These are phyloP conservation scores for Macaranga tanarius DNA, from an alignment of 441 rosid species.

Conservation along the genomic window DNA sequence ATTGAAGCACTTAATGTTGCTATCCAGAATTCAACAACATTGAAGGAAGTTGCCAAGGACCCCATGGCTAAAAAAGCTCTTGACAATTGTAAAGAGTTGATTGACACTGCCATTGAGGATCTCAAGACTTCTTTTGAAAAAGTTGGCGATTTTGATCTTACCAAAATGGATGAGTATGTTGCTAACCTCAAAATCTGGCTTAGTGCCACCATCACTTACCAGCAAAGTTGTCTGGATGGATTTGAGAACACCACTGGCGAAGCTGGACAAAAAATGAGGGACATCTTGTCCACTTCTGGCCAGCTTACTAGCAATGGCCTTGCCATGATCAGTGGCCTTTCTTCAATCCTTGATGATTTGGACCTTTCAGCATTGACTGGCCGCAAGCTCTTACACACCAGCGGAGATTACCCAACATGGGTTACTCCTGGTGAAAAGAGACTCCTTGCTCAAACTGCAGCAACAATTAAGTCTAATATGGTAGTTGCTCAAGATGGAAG, in stretches of 20 bases:
- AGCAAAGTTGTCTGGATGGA: conserved; percentile 68
- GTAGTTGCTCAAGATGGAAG: conserved; percentile 72
- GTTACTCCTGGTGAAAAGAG: conserved; percentile 31
- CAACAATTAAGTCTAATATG: conserved; percentile 40
- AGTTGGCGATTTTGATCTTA: conserved; percentile 39
- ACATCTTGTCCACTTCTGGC: conserved; percentile 38
- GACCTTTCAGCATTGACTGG: conserved; percentile 28
- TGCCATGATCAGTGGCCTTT: conserved; percentile 55
- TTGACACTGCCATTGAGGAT: conserved; percentile 63
- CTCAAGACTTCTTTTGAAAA: conserved; percentile 44
- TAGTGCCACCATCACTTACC: conserved; percentile 69
- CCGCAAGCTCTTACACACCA: conserved; percentile 24
- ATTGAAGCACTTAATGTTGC: conserved; percentile 41
- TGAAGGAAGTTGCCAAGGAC: conserved; percentile 46
- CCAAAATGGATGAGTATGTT: conserved; percentile 34
- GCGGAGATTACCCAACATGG: conserved; percentile 50
- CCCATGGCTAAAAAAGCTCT: conserved; percentile 53
- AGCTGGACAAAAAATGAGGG: conserved; percentile 49
- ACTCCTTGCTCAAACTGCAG: conserved; percentile 33
- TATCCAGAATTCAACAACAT: conserved; percentile 37
- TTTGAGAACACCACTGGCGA: conserved; percentile 56
- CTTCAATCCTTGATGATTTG: conserved; percentile 36
- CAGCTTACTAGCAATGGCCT: conserved; percentile 67
- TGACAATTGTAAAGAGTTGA: conserved; percentile 47
- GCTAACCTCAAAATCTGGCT: conserved; percentile 68